These are phyloP conservation scores for Cutaneotrichosporon sp. DNA, from an alignment of 1,284 basidiomycete genomes.

Conservation along the genomic window DNA sequence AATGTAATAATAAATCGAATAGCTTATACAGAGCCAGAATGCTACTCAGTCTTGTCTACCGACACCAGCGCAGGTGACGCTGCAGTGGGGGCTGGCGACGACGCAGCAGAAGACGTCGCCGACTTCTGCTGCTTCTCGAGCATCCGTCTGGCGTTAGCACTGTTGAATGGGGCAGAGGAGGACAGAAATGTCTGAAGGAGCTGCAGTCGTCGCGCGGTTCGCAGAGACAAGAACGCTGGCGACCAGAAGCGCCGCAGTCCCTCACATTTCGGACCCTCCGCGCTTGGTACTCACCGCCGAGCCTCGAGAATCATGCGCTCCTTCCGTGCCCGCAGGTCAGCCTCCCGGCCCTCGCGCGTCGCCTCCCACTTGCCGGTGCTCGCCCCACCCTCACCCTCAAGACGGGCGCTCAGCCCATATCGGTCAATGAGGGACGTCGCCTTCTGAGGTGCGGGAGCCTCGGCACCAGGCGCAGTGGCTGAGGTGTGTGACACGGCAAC, in stretches of 20 bases:
- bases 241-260: background rate
- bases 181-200: background rate
- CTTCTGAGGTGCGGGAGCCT: slow-evolving; percentile 17
- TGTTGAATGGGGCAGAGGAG: background rate
- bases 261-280: background rate
- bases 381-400: slow-evolving; percentile 25
- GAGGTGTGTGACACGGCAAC: slow-evolving; percentile 6
- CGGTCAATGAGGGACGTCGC: slow-evolving; percentile 41
- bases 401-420: slow-evolving; percentile 34
- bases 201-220: background rate
- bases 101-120: slow-evolving; percentile 24
- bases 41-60: slow-evolving; percentile 24
- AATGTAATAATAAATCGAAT: slow-evolving; percentile 14
- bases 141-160: slow-evolving; percentile 33
- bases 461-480: slow-evolving; percentile 10
- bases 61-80: slow-evolving; percentile 2
- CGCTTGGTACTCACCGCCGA: slow-evolving; percentile 36
- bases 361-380: slow-evolving; percentile 42
- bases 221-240: background rate
- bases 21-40: slow-evolving; percentile 12
- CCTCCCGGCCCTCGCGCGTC: slow-evolving; percentile 45
- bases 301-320: slow-evolving; percentile 51
- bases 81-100: slow-evolving; percentile 1
- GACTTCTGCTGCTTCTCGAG: slow-evolving; percentile 45
- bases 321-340: slow-evolving; percentile 44